Evolutionary conservation across 345 rosid species (phyloP), one percentile per base, ranked within the genome.

Genomic region (Syzygium jambos): DNA sequence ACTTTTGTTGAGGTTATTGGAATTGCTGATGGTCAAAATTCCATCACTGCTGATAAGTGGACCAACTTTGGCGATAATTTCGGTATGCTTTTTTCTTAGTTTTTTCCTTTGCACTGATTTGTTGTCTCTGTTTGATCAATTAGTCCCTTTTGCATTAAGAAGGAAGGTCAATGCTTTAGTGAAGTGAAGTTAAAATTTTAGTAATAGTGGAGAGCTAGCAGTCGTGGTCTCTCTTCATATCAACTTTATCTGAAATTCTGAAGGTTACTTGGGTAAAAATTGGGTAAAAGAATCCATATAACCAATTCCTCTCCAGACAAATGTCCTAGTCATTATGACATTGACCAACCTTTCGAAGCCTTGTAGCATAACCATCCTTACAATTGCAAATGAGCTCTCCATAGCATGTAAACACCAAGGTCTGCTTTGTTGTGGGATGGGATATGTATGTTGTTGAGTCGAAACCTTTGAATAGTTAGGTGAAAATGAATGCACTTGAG

Each of bases 1-100:
- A 93, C 51, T 61, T 97, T 92, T 92, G 93, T 97, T 46, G 99
- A 96, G 91, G 95, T 97, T 83, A 93, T 95, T 90, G 98, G 99
- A 30, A 94, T 96, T 89, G 98, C 98, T 73, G 98, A 96, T 55
- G 88, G 91, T 90, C 97, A 94, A 12, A 91, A 90, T 65, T 91
- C 94, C 51, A 94, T 97, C 56, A 90, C 89, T 51, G 96, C 98
- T 89, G 96, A 96, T 52, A 84, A 89, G 38, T 95, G 94, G 93
- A 96, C 95, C 89, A 95, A 94, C 88, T 97, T 97, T 84, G 99
- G 98, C 1, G 93, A 95, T 86, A 55, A 87, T 7, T 95, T 96
- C 89, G 99, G 99, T 97, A 94, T 43, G 88, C 51, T 7, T 83
- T 38, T 17, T 53, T 84, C 46, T 52, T 2, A 17, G 29, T 68